phyloP scores from a whole-genome alignment of 768 basidiomycete genomes.

The Leucosporidium yakuticum region DNA sequence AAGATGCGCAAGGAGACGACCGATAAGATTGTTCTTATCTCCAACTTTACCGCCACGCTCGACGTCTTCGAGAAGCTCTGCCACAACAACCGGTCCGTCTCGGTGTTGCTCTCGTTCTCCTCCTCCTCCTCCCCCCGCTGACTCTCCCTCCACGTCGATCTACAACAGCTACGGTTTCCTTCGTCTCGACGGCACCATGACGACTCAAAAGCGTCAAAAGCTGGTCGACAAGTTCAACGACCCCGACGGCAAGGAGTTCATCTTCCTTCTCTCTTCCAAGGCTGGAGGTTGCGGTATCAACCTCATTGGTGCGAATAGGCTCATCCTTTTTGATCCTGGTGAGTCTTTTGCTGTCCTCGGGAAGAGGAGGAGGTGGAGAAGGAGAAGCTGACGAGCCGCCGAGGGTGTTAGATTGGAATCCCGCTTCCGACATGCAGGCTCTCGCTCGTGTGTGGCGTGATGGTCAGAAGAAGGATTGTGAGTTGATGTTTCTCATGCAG shows the following conservation, averaged over 20 bases:
- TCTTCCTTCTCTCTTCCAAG: constrained; percentile 90
- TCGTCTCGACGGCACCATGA: constrained; percentile 37
- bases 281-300: constrained; percentile 95
- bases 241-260: constrained; percentile 50
- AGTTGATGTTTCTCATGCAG: constrained; percentile 37
- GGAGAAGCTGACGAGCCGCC: neutral
- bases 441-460: constrained; percentile 98
- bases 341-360: constrained; percentile 10
- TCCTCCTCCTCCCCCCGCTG: neutral
- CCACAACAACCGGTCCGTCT: constrained; percentile 24
- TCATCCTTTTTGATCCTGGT: constrained; percentile 52
- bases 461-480: constrained; percentile 99
- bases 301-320: constrained; percentile 79
- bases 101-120: neutral
- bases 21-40: constrained; percentile 92
- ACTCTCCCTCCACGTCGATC: neutral
- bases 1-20: constrained; percentile 75
- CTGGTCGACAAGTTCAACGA: constrained; percentile 87
- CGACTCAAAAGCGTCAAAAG: constrained; percentile 65
- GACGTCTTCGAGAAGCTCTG: constrained; percentile 68
- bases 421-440: constrained; percentile 96
- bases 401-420: constrained; percentile 87
- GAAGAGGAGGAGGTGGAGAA: neutral
- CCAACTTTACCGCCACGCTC: constrained; percentile 90
- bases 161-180: constrained; percentile 28